Base-by-base conservation (phyloP, 2,329 filamentous ascomycete species). In the Sporothrix dimorphospora region DNA sequence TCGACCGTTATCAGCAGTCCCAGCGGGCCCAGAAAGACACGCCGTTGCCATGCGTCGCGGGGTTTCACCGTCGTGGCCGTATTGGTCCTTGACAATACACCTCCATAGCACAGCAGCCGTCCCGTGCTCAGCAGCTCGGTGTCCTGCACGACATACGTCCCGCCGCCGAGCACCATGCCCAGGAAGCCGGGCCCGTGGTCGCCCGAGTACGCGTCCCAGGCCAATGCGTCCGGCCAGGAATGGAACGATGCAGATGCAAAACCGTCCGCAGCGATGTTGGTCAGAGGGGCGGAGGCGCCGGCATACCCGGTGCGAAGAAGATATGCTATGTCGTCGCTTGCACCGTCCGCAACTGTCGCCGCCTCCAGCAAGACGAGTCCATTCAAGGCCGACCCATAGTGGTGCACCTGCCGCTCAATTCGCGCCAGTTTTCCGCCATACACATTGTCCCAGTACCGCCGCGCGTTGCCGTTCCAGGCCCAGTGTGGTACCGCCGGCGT, bases 391-490 rank as follows among this genome's bases (percentile, higher is more conserved):
- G 49, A 51, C n/a, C 49, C 49, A 19, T 51, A 51, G 78, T 90
- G 88, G 75, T 90, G 88, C 72, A 89, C 84, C 77, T 87, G 85
- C 4, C 83, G 81, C 76, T 85, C 83, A 38, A 83, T 83, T 12
- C 81, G 78, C 4, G 76, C 69, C 5, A 84, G 79, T 72, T 85
- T 85, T 30, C 81, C 83, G 8, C 78, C 82, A 70, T 84, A 84
- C 66, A 85, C 78, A 69, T 87, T 88, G 75, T 90, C 88, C 88
- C 88, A 89, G 77, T 89, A 89, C 6, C 87, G 79, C 1, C 88
- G 82, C 0, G 87, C 86, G 73, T 89, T 89, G 14, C 88, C 88
- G 69, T 90, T 88, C 85, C 85, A 90, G 2, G 86, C 88, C 88
- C 88, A 90, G 74, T 89, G 88, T 0, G 86, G 81, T 0, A 90